Evolutionary conservation across 768 basidiomycete species (phyloP).

Genomic region (Phaffia australis): DNA sequence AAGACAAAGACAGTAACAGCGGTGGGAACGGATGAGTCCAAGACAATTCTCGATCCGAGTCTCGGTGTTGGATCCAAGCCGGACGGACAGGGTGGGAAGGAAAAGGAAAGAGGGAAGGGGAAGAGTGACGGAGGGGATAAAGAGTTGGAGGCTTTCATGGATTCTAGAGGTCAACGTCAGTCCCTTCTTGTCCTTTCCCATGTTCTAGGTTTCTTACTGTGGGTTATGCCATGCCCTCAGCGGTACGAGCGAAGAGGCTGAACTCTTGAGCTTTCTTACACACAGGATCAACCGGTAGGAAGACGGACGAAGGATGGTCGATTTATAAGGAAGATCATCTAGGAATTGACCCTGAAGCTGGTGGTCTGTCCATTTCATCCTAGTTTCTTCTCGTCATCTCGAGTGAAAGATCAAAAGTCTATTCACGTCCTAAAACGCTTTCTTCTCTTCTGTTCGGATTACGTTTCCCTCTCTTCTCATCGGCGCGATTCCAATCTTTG

Average conservation of each 20-base stretch:
- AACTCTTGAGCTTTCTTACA: neutral
- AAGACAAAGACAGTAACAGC: constrained; percentile 14
- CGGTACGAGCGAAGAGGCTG: constrained; percentile 5
- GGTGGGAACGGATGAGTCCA: constrained; percentile 5
- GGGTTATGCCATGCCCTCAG: neutral
- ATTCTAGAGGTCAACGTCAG: constrained; percentile 35
- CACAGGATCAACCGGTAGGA: constrained; percentile 31
- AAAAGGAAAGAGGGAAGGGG: constrained; percentile 26
- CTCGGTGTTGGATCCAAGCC: constrained; percentile 13
- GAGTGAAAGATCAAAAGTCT: no score
- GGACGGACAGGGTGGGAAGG: constrained; percentile 24
- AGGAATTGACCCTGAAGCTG: constrained; percentile 36
- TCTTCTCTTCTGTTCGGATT: neutral
- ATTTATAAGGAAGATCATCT: constrained; percentile 39
- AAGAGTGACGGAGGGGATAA: constrained; percentile 25
- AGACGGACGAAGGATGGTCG: constrained; percentile 38
- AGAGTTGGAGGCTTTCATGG: constrained; percentile 35
- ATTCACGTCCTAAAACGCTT: neutral
- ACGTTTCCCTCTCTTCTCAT: constrained; percentile 1
- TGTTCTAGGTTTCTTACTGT: neutral
- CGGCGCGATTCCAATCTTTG: neutral
- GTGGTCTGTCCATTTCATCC: constrained; percentile 29
- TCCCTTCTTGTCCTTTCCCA: constrained; percentile 17
- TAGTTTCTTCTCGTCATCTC: neutral
- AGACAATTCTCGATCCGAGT: constrained; percentile 27